phyloP scores from a whole-genome alignment of 805 yeast species.

The Vanderwaltozyma tropicalis region DNA sequence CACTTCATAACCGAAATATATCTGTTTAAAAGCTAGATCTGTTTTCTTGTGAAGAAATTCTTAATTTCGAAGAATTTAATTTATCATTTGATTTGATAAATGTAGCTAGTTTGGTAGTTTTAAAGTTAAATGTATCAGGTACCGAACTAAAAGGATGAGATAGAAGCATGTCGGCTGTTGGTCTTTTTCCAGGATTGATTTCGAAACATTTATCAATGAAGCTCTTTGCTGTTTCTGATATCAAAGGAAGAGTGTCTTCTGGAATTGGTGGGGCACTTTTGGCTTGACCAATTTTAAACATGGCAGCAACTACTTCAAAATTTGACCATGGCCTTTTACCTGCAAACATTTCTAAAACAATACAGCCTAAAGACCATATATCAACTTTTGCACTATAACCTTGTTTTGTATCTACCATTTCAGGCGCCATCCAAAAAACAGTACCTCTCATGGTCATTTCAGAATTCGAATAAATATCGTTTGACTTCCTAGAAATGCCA shows the following conservation, averaged over 20 bases:
- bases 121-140: slow-evolving; percentile 38
- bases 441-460: slow-evolving; percentile 99
- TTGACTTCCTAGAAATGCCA: slow-evolving; percentile 82
- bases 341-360: slow-evolving; percentile 93
- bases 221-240: slow-evolving; percentile 53
- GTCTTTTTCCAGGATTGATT: slow-evolving; percentile 72
- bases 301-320: slow-evolving; percentile 88
- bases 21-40: not conserved
- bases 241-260: slow-evolving; percentile 61
- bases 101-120: slow-evolving; percentile 44
- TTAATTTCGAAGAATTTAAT: slow-evolving; percentile 22
- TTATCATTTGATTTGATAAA: slow-evolving; percentile 39
- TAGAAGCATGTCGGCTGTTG: slow-evolving; percentile 66
- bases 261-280: slow-evolving; percentile 94
- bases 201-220: slow-evolving; percentile 71
- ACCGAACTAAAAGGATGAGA: slow-evolving; percentile 41
- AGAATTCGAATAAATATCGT: slow-evolving; percentile 81
- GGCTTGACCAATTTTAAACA: slow-evolving; percentile 77
- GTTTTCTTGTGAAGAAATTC: slow-evolving; percentile 17
- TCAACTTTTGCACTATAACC: slow-evolving; percentile 98
- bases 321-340: slow-evolving; percentile 97
- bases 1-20: too few species aligned
- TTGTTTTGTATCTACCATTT: slow-evolving; percentile 82
- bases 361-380: slow-evolving; percentile 97
- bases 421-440: slow-evolving; percentile 99